These are phyloP conservation scores for Echeveria elegans DNA, from an alignment of 164 flowering plant genomes.

Conservation along the genomic window DNA sequence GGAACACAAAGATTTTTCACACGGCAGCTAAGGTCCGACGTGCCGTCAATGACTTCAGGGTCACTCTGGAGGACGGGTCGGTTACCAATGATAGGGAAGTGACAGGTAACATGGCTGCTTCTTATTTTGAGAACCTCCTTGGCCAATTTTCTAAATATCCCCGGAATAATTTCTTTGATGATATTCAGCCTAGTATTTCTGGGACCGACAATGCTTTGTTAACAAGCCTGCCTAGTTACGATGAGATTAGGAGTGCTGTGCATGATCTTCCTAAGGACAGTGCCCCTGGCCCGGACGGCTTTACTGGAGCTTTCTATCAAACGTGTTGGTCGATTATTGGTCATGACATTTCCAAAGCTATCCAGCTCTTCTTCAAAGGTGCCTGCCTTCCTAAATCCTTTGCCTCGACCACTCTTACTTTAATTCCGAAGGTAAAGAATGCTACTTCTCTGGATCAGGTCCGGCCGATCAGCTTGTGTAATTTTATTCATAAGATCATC, in stretches of 20 bases:
- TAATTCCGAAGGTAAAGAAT: not conserved
- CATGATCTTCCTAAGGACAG: not conserved
- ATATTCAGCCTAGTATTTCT: not conserved
- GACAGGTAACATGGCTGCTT: not conserved
- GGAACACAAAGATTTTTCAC: not conserved
- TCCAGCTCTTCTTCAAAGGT: not conserved
- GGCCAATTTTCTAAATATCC: not conserved
- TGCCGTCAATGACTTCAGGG: not conserved
- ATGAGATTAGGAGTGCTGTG: not conserved
- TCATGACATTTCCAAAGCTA: not conserved
- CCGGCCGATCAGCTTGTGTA: not conserved
- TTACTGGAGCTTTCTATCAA: not conserved
- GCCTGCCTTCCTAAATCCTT: not conserved
- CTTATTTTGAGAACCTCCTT: no score
- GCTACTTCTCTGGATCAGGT: not conserved
- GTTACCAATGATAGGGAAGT: no score
- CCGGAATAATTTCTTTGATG: not conserved
- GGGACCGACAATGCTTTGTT: not conserved
- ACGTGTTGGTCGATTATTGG: not conserved
- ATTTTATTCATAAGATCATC: not conserved
- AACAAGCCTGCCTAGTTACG: not conserved
- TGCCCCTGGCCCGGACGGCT: not conserved
- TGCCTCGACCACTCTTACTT: not conserved
- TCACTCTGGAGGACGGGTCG: not conserved
- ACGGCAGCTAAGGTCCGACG: not conserved